Base-by-base conservation (phyloP, 257 asterid genomes). In the Rubia yunnanensis region DNA sequence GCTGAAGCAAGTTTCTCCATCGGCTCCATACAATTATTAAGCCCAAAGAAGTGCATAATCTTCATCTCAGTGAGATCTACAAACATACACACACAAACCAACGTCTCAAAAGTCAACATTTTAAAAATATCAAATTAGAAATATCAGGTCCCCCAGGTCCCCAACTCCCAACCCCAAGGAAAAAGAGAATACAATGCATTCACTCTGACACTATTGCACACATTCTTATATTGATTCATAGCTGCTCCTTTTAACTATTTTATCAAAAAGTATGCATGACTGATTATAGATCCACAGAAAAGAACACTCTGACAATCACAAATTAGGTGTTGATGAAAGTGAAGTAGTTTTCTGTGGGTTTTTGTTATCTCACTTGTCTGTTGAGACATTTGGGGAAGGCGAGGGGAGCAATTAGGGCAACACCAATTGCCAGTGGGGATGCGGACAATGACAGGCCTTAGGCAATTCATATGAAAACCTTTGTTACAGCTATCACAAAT, bases 391-490 rank as follows among this genome's bases (percentile, higher is more conserved):
- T 54, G 84, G 35, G 53, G 68, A 50, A 72, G 76, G 78, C 75
- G 77, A 50, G 15, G 74, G 49, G 82, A 68, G 84, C 97, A 90
- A 64, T 63, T 67, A 32, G 83, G 78, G 81, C 97, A 90, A 73
- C 73, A 81, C 97, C 97, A 90, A 4, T 77, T 76, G 4, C 92
- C 95, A 63, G 76, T 75, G 6, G 97, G 97, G 14, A 90, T 70
- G 49, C 95, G 88, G 66, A 84, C 85, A 35, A 80, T 77, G 34
- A 90, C 77, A 0, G 97, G 97, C 74, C 95, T 82, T 50, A 82
- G 73, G 63, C 97, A 90, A n/a, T 78, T 68, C 91, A 88, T 81
- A 64, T 90, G 97, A 57, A 75, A 84, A 8, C 96, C 96, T 69
- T 71, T 82, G 55, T 85, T 84, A 54, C 97, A 90, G 66, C 70